Conservation (phyloP, 345 rosid species). For the Pelargonium nanum region DNA sequence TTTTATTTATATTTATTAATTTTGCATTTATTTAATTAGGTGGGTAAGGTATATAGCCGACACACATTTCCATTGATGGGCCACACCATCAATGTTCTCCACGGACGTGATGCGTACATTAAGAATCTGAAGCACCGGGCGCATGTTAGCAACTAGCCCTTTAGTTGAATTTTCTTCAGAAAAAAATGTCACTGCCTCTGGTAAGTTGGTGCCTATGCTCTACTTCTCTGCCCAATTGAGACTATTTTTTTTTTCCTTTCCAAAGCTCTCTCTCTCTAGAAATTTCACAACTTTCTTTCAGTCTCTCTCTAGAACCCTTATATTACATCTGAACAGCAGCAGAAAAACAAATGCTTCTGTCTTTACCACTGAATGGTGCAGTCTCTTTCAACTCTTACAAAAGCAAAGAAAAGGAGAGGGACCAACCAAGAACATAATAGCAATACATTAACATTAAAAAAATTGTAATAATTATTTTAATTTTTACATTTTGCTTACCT, state of each 20-base stretch:
- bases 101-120: conserved; percentile 2
- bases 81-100: conserved; percentile 9
- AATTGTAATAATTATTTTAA: conserved; percentile 7
- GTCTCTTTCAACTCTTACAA: conserved; percentile 23
- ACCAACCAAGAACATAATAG: background rate
- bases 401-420: conserved; percentile 2
- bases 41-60: conserved; percentile 35
- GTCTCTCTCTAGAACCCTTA: conserved; percentile 11
- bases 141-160: conserved; percentile 8
- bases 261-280: background rate
- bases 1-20: background rate
- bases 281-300: background rate
- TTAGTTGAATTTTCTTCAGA: background rate
- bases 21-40: conserved; percentile 5
- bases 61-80: conserved; percentile 17
- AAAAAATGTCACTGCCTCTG: background rate
- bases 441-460: background rate
- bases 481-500: conserved; percentile 10
- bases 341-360: conserved; percentile 13
- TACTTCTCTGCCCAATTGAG: too few species aligned
- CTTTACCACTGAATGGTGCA: conserved; percentile 23
- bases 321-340: conserved; percentile 6
- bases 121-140: conserved; percentile 11
- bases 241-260: background rate
- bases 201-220: too few species aligned